These are phyloP conservation scores for Leucogyrophana mollusca DNA, from an alignment of 768 basidiomycete species.

Conservation along the genomic window DNA sequence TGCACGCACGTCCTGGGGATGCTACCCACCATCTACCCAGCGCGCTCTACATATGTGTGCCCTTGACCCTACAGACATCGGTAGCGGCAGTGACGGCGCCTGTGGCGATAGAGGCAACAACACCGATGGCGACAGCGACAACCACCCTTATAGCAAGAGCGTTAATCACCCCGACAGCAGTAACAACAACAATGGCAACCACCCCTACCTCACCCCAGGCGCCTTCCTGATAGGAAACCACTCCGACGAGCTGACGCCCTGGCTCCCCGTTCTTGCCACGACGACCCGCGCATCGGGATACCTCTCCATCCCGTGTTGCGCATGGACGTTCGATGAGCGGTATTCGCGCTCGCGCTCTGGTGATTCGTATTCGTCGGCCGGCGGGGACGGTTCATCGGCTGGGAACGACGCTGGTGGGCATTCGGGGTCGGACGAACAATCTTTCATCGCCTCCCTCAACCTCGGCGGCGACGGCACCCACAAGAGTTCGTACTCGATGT, in stretches of 20 bases:
- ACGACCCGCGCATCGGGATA: slow-evolving; percentile 61
- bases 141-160: too few species aligned
- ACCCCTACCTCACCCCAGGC: slow-evolving; percentile 38
- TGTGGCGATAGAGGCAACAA: too few species aligned
- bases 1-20: slow-evolving; percentile 78
- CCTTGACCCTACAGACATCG: slow-evolving; percentile 55
- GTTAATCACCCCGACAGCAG: not conserved
- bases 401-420: slow-evolving; percentile 88
- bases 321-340: slow-evolving; percentile 74
- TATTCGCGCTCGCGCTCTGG: slow-evolving; percentile 61
- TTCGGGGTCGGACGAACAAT: slow-evolving; percentile 58
- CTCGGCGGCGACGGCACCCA: too few species aligned
- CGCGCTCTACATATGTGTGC: slow-evolving; percentile 62
- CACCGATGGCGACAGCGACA: too few species aligned
- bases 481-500: slow-evolving; percentile 54
- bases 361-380: too few species aligned
- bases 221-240: slow-evolving; percentile 92
- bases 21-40: slow-evolving; percentile 68
- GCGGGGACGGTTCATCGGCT: slow-evolving; percentile 66
- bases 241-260: slow-evolving; percentile 94
- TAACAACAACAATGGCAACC: not conserved
- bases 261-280: slow-evolving; percentile 83
- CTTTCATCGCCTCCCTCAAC: too few species aligned
- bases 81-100: too few species aligned
- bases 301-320: slow-evolving; percentile 87